A percentile compares a stretch with the other conserved stretches of the same genome.
These are phyloP conservation scores for Pyrenophora tritici-repentis DNA, from an alignment of 2,329 filamentous ascomycete species.

Conservation along the genomic window DNA sequence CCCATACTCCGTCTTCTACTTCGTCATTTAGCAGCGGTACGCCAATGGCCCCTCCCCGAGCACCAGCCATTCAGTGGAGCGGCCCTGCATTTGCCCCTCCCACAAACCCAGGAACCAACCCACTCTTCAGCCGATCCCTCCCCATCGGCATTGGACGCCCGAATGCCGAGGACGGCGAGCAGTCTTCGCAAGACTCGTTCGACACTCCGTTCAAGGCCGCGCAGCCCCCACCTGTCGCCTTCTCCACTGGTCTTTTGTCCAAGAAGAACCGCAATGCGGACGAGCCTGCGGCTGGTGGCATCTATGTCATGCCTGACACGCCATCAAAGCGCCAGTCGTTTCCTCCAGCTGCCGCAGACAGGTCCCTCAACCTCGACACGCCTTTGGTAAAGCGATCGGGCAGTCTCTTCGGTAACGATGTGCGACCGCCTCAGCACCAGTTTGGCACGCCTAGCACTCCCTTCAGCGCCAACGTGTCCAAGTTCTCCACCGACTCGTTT, in stretches of 20 bases:
- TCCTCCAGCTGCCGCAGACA: constrained; percentile 61
- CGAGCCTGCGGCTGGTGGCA: constrained; percentile 57
- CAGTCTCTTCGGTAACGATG: constrained; percentile 66
- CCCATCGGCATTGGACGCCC: constrained; percentile 68
- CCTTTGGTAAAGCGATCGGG: constrained; percentile 45
- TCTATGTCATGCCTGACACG: constrained; percentile 84
- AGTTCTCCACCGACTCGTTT: constrained; percentile 71
- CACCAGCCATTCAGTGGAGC: constrained; percentile 20
- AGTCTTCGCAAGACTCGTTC: constrained; percentile 60
- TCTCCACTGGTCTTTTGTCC: constrained; percentile 85
- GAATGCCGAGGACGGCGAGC: constrained; percentile 51
- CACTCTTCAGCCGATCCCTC: constrained; percentile 72
- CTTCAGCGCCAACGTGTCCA: constrained; percentile 68
- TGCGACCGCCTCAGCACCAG: constrained; percentile 69
- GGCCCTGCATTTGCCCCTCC: constrained; percentile 20
- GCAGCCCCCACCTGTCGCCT: constrained; percentile 75
- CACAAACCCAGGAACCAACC: constrained; percentile 24
- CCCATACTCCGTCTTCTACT: constrained; percentile 85
- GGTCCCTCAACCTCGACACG: constrained; percentile 46
- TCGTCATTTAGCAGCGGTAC: constrained; percentile 72
- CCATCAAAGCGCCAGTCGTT: constrained; percentile 90
- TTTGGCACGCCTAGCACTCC: constrained; percentile 83
- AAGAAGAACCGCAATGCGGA: constrained; percentile 86
- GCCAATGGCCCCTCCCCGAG: constrained; percentile 50
- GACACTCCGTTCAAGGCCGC: constrained; percentile 80